Evolutionary conservation across 805 yeast species (phyloP), one percentile per base, ranked within the genome.

Genomic region (Clavispora santaluciae): DNA sequence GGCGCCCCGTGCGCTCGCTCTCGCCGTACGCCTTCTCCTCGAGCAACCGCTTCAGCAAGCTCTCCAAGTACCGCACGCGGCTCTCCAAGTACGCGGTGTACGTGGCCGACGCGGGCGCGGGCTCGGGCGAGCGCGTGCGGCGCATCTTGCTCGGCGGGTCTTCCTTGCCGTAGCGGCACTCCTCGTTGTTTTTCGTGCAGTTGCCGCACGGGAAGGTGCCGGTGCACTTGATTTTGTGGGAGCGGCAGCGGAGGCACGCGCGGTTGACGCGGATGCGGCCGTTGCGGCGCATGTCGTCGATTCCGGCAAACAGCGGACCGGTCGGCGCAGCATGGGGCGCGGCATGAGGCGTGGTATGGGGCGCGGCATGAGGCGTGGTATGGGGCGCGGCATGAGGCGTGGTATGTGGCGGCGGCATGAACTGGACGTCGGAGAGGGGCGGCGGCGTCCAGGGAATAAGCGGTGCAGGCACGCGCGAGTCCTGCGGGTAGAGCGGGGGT

Each of bases 201-300:
- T 71, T 66, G 5, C 46, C 43, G 45, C 84, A 79, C 8, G 83
- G 83, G 33, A 47, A 48, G 12, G 65, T 61, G 5, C 82, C 82
- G 38, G 77, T 68, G 54, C 84, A 79, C 49, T 79, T 78, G 43
- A 75, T 74, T 55, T 79, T 78, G 44, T 74, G 78, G 26, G 63
- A 59, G 41, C 79, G 63, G 54, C 84, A 79, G 17, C 78, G 61
- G 39, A 72, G 76, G 47, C 84, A 79, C 1, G 83, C 84, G 45
- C 66, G 71, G 39, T 65, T 60, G 8, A 76, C 81, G 34, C 79
- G 55, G 43, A 66, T 47, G 22, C 74, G 53, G 5, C 48, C 51
- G 35, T 38, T 28, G 6, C 31, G 31, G 4, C 20, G 20, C 4
- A 15, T 6, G 3, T 18, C 29, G 17, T 20, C 24, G 17, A 18